Evolutionary conservation across 2,329 filamentous ascomycete genomes (phyloP).

Genomic region (Dichotomopilus funicola): DNA sequence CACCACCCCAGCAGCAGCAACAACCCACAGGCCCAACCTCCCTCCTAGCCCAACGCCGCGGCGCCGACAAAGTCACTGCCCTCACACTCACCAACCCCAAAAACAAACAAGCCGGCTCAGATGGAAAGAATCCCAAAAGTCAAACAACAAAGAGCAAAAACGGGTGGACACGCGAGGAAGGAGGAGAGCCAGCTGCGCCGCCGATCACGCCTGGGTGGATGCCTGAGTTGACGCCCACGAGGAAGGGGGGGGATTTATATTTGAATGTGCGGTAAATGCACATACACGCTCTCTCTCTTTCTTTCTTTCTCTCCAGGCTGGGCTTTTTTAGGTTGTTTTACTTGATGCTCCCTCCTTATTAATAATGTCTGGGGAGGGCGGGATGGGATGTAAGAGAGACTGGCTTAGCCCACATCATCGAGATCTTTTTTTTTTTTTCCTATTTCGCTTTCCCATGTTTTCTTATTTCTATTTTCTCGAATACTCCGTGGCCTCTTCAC

Average conservation of each 20-base stretch:
- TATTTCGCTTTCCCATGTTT: not conserved
- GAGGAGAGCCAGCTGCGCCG: constrained; percentile 20
- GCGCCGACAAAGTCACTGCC: constrained; percentile 42
- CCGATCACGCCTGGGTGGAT: constrained; percentile 53
- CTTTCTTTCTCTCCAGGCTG: not conserved
- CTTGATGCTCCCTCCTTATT: no score
- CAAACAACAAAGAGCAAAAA: not conserved
- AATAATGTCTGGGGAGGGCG: no score
- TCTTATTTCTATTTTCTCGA: not conserved
- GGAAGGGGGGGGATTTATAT: constrained; percentile 59
- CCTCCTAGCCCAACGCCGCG: constrained; percentile 48
- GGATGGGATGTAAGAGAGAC: no score
- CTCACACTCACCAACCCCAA: constrained; percentile 31
- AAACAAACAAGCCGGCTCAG: not conserved
- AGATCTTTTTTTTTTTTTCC: no score
- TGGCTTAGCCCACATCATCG: no score
- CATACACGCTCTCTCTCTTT: not conserved
- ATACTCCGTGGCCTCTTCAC: not conserved
- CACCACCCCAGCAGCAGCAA: constrained; percentile 11
- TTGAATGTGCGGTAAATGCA: constrained; percentile 43
- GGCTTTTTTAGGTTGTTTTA: no score
- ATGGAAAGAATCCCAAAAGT: not conserved
- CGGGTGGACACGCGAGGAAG: constrained; percentile 10
- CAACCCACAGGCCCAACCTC: constrained; percentile 27
- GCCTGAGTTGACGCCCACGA: constrained; percentile 59